Base-by-base conservation (phyloP, 805 yeast genomes). In the Hanseniaspora jakobsenii region DNA sequence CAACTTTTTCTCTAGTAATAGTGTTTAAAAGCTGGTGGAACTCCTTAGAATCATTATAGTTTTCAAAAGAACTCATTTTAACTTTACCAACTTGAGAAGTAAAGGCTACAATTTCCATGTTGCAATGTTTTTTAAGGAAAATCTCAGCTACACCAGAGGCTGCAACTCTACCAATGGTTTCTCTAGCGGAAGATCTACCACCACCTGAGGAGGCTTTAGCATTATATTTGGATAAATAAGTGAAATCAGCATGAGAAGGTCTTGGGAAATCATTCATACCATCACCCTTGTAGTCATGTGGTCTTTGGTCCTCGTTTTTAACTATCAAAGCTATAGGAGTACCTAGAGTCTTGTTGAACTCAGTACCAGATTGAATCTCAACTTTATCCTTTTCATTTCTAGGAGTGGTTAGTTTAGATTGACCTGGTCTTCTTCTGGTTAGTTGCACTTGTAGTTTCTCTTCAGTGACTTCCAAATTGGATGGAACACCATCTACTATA, bases 91-190 rank as follows among this genome's bases (percentile, higher is more conserved):
- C 94, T 49, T 83, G 81, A n/a, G 91, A 75, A 18, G 89, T 96
- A 64, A 91, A 91, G 0, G 96, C 98, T 38, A 91, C 95, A 55
- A 91, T 84, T 63, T 89, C 97, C 36, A 91, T 91, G 48, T 75
- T 73, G 58, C 81, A 77, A 45, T 82, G 81, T 54, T 80, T 77
- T 38, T 66, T 59, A 57, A 91, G 72, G 51, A 84, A 78, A 66
- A 87, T 89, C 64, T 91, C 98, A 39, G 98, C 98, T 63, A 91
- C 78, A 41, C 95, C 97, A 58, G 96, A 96, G 7, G 96, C 97
- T 38, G 97, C 97, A 44, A 91, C 98, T 64, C 98, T 77, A 47
- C 98, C 98, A 55, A 91, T 91, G 34, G 98, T 91, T 66, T 91
- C 98, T 64, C 98, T 77, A 7, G 98, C 98, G 36, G 89, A 77